Percentiles rank a stretch among this genome's conserved stretches.
Conservation (phyloP, 192 early-diverging fungal genomes). For the Backusella parvicylindrica region DNA sequence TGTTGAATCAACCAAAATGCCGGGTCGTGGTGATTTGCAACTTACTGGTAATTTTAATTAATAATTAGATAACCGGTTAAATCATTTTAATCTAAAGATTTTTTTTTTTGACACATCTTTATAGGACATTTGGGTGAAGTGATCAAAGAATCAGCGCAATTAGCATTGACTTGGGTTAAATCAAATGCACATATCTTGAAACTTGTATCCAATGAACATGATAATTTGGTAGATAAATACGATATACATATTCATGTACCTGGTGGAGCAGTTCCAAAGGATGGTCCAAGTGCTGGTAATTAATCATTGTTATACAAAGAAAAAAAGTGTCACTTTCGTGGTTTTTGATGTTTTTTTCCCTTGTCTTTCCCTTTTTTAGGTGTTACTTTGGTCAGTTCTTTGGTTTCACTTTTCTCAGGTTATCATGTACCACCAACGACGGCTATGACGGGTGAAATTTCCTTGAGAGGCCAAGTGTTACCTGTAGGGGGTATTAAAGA, state of each 20-base stretch:
- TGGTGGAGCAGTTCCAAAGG: slow-evolving; percentile 76
- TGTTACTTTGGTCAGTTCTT: slow-evolving; percentile 71
- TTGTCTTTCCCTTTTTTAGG: not conserved
- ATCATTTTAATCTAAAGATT: not conserved
- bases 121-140: slow-evolving; percentile 74
- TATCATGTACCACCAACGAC: slow-evolving; percentile 48
- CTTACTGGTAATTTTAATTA: slow-evolving; percentile 48
- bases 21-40: slow-evolving; percentile 64
- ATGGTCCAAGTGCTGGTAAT: slow-evolving; percentile 67
- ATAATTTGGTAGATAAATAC: slow-evolving; percentile 42
- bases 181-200: slow-evolving; percentile 57
- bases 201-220: slow-evolving; percentile 33
- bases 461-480: slow-evolving; percentile 74
- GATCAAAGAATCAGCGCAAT: slow-evolving; percentile 78
- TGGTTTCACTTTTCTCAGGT: slow-evolving; percentile 71
- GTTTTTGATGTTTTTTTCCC: not conserved
- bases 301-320: not conserved
- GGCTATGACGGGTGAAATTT: slow-evolving; percentile 88
- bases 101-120: not conserved
- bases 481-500: slow-evolving; percentile 88
- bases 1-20: slow-evolving; percentile 75
- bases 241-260: slow-evolving; percentile 88
- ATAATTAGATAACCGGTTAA: not conserved
- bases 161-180: slow-evolving; percentile 75
- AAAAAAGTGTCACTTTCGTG: not conserved